Conservation (phyloP, 805 yeast species). For the Sugiyamaella americana region DNA sequence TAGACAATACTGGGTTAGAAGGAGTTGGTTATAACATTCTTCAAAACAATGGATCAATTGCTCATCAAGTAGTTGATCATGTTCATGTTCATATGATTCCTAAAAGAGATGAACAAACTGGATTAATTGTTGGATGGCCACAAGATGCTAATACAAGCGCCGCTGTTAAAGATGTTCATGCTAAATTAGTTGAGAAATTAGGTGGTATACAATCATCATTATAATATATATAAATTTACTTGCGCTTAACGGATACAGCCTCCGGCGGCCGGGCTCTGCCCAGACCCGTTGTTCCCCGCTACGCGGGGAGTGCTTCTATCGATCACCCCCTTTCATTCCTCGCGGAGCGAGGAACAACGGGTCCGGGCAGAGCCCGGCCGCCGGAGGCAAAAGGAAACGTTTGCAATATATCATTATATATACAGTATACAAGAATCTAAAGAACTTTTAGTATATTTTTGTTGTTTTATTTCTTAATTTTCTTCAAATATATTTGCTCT, state of each 20-base stretch:
- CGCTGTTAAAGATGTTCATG: conserved; percentile 61
- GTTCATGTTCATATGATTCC: conserved; percentile 97
- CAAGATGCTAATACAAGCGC: conserved; percentile 70
- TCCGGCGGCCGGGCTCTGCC: too few relatives aligned
- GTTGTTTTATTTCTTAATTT: too few relatives aligned
- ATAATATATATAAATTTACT: conserved; percentile 1
- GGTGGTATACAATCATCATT: conserved; percentile 5
- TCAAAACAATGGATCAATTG: conserved; percentile 91
- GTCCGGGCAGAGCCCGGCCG: too few relatives aligned
- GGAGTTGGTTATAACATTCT: conserved; percentile 76
- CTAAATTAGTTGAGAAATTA: conserved; percentile 32
- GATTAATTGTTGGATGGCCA: conserved; percentile 94
- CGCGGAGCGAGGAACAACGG: too few relatives aligned
- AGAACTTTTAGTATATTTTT: too few relatives aligned
- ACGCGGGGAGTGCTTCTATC: too few relatives aligned
- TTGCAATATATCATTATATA: too few relatives aligned
- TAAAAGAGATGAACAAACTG: conserved; percentile 64
- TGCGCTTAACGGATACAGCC: too few relatives aligned
- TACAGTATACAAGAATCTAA: too few relatives aligned
- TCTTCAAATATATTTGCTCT: conserved; percentile 4
- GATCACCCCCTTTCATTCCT: too few relatives aligned
- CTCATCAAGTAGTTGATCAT: conserved; percentile 93
- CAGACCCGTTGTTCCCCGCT: too few relatives aligned
- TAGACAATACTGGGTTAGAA: conserved; percentile 48
- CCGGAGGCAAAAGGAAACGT: too few relatives aligned